Conservation (phyloP, 352 stramenopile genomes). For the Phytophthora capsici region DNA sequence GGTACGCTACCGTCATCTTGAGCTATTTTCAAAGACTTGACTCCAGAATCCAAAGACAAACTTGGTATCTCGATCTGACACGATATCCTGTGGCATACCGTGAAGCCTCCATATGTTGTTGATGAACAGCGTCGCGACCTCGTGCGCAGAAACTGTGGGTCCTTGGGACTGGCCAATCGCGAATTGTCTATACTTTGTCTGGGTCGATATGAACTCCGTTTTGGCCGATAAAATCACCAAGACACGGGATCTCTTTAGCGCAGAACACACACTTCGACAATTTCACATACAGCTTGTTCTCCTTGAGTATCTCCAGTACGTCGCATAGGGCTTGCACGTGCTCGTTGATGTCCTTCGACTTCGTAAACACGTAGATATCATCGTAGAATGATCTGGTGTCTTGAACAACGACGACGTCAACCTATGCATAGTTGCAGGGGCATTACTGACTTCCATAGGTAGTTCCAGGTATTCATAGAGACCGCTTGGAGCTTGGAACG, state of each 20-base stretch:
- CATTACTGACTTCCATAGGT: not conserved
- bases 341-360: too few relatives aligned
- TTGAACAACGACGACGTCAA: constrained; percentile 5
- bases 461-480: constrained; percentile 30
- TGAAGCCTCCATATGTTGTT: constrained; percentile 5
- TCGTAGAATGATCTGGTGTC: constrained; percentile 11
- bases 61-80: too few relatives aligned
- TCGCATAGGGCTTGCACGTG: too few relatives aligned
- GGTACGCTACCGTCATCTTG: too few relatives aligned
- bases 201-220: constrained; percentile 27
- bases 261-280: constrained; percentile 36
- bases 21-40: too few relatives aligned
- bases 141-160: constrained; percentile 4
- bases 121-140: constrained; percentile 7
- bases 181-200: constrained; percentile 26
- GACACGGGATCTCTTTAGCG: constrained; percentile 30
- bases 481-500: constrained; percentile 21
- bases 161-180: constrained; percentile 20
- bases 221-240: constrained; percentile 32
- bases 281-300: constrained; percentile 32
- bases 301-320: too few relatives aligned
- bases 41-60: too few relatives aligned
- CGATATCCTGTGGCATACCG: too few relatives aligned
- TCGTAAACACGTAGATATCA: not conserved
- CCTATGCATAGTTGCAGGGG: constrained; percentile 1